Conservation (phyloP, 169 alveolate genomes). For the Perkinsus chesapeaki region DNA sequence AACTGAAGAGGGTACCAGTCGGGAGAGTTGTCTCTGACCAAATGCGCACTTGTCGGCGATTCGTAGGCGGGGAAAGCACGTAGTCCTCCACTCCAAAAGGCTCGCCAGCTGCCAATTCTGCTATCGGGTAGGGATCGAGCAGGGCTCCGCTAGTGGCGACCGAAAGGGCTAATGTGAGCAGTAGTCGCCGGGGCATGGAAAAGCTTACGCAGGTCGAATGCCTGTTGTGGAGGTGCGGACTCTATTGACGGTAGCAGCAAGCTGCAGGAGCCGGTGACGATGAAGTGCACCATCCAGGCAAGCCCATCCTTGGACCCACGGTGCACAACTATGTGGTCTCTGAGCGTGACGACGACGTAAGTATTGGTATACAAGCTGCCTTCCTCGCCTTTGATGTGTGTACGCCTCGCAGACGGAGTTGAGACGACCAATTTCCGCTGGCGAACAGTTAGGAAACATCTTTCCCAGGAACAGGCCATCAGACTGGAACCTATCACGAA, state of each 20-base stretch:
- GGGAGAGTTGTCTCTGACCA: not conserved
- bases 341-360: not conserved
- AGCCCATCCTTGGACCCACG: not conserved
- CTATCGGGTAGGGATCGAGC: not conserved
- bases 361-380: not conserved
- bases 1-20: not conserved
- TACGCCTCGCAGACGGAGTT: not conserved
- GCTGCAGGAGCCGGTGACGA: not conserved
- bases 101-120: not conserved
- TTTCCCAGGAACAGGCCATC: not conserved
- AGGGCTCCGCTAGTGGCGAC: not conserved
- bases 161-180: not conserved
- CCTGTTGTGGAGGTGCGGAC: not conserved
- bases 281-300: not conserved
- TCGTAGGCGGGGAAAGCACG: not conserved
- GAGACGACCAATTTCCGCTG: not conserved
- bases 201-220: not conserved
- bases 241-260: not conserved
- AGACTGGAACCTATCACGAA: not conserved
- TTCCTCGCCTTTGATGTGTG: not conserved
- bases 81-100: not conserved
- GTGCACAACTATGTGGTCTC: not conserved
- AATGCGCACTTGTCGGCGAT: not conserved
- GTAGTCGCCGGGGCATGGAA: not conserved
- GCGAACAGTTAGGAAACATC: not conserved